Base-by-base conservation (phyloP, 2,329 filamentous ascomycete genomes). In the Aspergillus chevalieri region DNA sequence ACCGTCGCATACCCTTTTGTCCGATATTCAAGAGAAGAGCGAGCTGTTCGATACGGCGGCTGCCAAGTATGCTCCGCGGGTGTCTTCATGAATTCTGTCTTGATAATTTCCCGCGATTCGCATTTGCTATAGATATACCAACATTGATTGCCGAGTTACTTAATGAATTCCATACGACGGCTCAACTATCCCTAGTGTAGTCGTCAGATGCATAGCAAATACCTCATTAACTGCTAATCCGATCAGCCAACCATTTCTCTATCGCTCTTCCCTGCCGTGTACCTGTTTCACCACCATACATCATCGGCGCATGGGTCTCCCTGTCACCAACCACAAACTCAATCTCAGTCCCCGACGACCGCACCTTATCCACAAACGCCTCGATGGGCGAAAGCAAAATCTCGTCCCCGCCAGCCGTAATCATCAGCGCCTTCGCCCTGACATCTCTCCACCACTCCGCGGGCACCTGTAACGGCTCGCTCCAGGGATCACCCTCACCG, bases 21-120 rank as follows among this genome's bases (percentile, higher is more conserved):
- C 71, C 38, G 91, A 95, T 60, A 72, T 95, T 59, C 78, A 83
- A 62, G 88, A 89, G 72, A 97, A 95, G 84, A 89, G 83, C 68
- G 80, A 78, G n/a, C 72, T 90, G 50, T 97, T 97, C 65, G 89
- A 95, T 68, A 84, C 84, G 61, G 91, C 91, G 10, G 88, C 87
- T 17, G 78, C 82, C 22, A 97, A 95, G 74, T 97, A 93, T 71
- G 85, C 82, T 57, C 81, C 91, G 30, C 95, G 92, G 76, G 89
- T 89, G 42, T 60, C 65, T 15, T 64, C 64, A 47, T 69, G 60
- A 52, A 22, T 39, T 14, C 34, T 50, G 44, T 46, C 46, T 49
- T 47, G 12, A 46, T 28, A 43, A 38, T 53, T 52, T 44, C 43
- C 49, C 38, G 51, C 46, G 44, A 46, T 51, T 46, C 50, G 52